These are phyloP conservation scores for Leishmania aethiopica DNA, from an alignment of 208 protist genomes.

Conservation along the genomic window DNA sequence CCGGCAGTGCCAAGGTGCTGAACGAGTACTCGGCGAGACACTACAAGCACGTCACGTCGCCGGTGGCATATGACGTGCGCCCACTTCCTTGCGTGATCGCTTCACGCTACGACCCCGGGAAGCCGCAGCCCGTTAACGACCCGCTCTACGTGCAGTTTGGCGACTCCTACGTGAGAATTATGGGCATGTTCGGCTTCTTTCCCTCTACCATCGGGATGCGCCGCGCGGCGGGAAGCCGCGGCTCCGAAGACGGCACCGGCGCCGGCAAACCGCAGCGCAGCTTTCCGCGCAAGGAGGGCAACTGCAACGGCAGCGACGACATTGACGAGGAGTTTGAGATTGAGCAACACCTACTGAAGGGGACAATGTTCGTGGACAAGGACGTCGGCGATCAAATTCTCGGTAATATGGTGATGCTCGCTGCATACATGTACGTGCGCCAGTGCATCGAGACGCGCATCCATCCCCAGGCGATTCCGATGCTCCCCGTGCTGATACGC, in stretches of 20 bases:
- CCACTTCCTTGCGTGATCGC: conserved; percentile 80
- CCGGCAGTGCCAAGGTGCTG: background rate
- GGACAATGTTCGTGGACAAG: conserved; percentile 85
- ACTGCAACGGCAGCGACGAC: conserved; percentile 44
- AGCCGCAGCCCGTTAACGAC: conserved; percentile 47
- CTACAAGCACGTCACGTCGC: conserved; percentile 55
- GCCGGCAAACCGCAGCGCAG: conserved; percentile 1
- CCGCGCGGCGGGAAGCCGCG: background rate
- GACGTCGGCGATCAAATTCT: conserved; percentile 85
- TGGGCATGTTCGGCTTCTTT: conserved; percentile 85
- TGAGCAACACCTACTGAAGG: conserved; percentile 75
- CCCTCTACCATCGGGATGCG: conserved; percentile 50
- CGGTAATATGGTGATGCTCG: conserved; percentile 79
- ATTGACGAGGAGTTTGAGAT: conserved; percentile 32
- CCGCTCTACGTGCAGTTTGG: conserved; percentile 61
- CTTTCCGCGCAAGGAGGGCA: conserved; percentile 44
- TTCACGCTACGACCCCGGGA: conserved; percentile 52
- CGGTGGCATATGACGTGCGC: conserved; percentile 63
- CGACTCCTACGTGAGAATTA: conserved; percentile 61
- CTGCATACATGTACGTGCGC: conserved; percentile 75
- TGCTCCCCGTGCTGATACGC: conserved; percentile 64
- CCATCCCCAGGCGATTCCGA: conserved; percentile 51
- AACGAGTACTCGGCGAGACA: conserved; percentile 13
- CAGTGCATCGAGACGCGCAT: conserved; percentile 73
- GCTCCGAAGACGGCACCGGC: background rate